A percentile compares a stretch with the other conserved stretches of the same genome.
Evolutionary conservation across 305 asterid species (phyloP).

Genomic region (Solanum hybrid): DNA sequence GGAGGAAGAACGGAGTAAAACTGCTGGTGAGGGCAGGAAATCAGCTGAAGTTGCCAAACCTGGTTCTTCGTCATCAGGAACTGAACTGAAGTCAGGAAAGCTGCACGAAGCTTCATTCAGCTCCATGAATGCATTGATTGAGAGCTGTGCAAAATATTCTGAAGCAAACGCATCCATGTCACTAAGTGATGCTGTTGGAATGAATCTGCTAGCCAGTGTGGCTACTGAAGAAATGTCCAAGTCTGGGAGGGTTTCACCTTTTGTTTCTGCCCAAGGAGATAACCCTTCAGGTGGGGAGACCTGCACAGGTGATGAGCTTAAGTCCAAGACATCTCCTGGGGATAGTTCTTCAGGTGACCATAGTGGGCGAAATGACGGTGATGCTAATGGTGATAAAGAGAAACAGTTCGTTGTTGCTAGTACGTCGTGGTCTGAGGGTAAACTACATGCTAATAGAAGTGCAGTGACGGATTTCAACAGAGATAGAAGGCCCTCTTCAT

Average conservation of each 20-base stretch:
- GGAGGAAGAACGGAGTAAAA: constrained; percentile 34
- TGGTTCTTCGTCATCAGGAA: constrained; percentile 24
- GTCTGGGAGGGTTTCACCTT: constrained; percentile 18
- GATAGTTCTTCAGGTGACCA: constrained; percentile 4
- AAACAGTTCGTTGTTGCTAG: constrained; percentile 21
- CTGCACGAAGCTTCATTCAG: constrained; percentile 24
- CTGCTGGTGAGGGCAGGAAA: constrained; percentile 30
- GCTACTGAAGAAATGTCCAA: constrained; percentile 33
- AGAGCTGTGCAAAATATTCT: constrained; percentile 34
- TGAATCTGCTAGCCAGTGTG: constrained; percentile 45
- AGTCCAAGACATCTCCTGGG: constrained; percentile 5
- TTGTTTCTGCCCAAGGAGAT: constrained; percentile 18
- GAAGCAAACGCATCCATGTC: constrained; percentile 29
- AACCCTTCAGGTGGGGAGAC: constrained; percentile 21
- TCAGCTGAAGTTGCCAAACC: constrained; percentile 24
- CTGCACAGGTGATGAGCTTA: constrained; percentile 16
- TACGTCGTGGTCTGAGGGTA: constrained; percentile 24
- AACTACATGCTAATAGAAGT: constrained; percentile 15
- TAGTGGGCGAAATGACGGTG: constrained; percentile 3
- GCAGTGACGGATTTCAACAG: constrained; percentile 17
- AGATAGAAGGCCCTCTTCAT: constrained; percentile 19
- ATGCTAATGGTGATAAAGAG: constrained; percentile 16
- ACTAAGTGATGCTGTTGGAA: constrained; percentile 29
- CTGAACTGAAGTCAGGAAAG: constrained; percentile 28
- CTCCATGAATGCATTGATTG: constrained; percentile 37